A percentile compares a stretch with the other conserved stretches of the same genome.
phyloP scores from a whole-genome alignment of 371 early-diverging fungal species.

The Syncephalastrum contaminatum region DNA sequence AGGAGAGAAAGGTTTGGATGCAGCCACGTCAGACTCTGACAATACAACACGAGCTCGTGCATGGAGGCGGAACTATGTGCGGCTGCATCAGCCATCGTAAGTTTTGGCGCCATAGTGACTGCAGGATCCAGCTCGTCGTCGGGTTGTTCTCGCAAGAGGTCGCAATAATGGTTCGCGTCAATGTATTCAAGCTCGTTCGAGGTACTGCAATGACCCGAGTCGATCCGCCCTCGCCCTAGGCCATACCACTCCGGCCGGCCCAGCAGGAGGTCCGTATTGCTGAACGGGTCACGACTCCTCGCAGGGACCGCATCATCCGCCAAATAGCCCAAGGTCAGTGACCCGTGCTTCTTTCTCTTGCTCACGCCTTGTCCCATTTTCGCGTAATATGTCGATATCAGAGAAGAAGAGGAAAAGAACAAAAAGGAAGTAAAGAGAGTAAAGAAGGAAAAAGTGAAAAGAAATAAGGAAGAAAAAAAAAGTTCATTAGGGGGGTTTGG shows the following conservation, averaged over 20 bases:
- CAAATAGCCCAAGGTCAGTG: conserved; percentile 13
- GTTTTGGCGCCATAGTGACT: conserved; percentile 2
- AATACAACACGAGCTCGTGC: conserved; percentile 12
- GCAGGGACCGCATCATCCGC: not conserved
- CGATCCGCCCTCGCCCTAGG: conserved; percentile 9
- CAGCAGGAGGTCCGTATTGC: conserved; percentile 7
- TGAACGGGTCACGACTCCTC: not conserved
- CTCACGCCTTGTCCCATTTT: conserved; percentile 16
- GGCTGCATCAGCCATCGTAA: conserved; percentile 10
- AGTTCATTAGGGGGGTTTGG: conserved; percentile 2
- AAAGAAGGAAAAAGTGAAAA: too few relatives aligned
- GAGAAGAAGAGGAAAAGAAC: conserved; percentile 2
- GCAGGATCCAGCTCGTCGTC: conserved; percentile 5
- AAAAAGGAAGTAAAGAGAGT: conserved; percentile 1
- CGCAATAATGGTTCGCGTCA: conserved; percentile 38
- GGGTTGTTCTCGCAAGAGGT: conserved; percentile 1
- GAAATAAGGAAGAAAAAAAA: too few relatives aligned
- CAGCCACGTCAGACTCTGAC: conserved; percentile 5
- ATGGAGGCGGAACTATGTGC: conserved; percentile 9
- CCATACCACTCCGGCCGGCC: conserved; percentile 14
- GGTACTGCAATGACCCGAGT: conserved; percentile 8
- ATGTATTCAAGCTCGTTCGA: conserved; percentile 33
- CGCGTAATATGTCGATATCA: not conserved
- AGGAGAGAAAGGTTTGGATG: not conserved
- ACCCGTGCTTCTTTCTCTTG: conserved; percentile 1